A percentile compares a stretch with the other conserved stretches of the same genome.
These are phyloP conservation scores for Fusarium papillatum DNA, from an alignment of 2,329 filamentous ascomycete species.

Conservation along the genomic window DNA sequence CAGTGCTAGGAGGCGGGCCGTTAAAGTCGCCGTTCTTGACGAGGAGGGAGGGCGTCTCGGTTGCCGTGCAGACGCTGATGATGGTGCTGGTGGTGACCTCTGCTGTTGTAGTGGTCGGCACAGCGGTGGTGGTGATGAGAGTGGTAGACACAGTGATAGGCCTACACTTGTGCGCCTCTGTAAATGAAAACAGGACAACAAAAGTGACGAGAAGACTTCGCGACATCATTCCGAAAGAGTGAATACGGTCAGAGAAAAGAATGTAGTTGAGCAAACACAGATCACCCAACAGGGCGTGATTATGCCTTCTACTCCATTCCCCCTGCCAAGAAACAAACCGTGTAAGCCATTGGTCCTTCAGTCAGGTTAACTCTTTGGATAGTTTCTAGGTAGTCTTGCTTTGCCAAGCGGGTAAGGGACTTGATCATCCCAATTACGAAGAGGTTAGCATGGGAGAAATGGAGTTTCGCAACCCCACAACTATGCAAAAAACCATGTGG, in stretches of 20 bases:
- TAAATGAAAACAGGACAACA: neutral
- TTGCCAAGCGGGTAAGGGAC: neutral
- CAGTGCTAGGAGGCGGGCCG: neutral
- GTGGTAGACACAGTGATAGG: neutral
- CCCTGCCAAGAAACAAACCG: neutral
- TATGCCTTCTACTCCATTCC: neutral
- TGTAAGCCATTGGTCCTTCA: neutral
- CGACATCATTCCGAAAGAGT: neutral
- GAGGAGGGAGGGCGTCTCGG: neutral
- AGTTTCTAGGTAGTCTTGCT: neutral
- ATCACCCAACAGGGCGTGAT: neutral
- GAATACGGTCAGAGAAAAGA: neutral
- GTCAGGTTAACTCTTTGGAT: neutral
- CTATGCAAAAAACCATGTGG: neutral
- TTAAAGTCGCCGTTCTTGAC: neutral
- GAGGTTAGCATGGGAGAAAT: neutral
- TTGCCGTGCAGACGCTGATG: neutral
- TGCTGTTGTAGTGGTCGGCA: neutral
- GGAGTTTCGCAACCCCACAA: neutral
- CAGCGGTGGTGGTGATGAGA: neutral
- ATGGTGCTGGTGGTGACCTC: neutral
- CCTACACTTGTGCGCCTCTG: neutral
- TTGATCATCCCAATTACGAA: neutral
- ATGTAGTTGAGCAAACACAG: neutral
- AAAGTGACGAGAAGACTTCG: neutral